Evolutionary conservation across 2,329 filamentous ascomycete species (phyloP).

Genomic region (Aspergillus sp.): DNA sequence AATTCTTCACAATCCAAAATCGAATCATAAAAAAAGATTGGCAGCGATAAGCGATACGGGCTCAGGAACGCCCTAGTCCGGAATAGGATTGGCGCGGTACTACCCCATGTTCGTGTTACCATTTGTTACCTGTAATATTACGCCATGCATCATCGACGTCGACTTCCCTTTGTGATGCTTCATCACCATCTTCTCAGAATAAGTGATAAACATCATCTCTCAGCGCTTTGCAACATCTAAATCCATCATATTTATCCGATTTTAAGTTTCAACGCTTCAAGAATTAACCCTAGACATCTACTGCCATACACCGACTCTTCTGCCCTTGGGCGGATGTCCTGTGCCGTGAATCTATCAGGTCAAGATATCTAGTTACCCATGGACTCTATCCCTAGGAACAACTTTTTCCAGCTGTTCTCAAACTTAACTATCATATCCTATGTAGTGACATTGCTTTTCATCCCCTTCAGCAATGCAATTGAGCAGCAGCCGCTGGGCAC

Average conservation of each 20-base stretch:
- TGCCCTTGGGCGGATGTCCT: no score
- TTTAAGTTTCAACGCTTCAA: no score
- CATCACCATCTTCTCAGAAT: neutral
- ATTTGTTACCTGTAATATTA: neutral
- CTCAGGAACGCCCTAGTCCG: conserved; percentile 3
- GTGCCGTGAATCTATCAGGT: no score
- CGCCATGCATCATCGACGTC: conserved; percentile 4
- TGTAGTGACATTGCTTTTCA: conserved; percentile 7
- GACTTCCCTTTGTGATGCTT: neutral
- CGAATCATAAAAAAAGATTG: conserved; percentile 4
- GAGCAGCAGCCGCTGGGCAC: conserved; percentile 19
- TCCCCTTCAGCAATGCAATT: conserved; percentile 15
- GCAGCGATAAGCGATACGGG: conserved; percentile 18
- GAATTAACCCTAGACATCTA: no score
- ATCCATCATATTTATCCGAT: no score
- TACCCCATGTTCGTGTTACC: neutral
- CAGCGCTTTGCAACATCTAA: no score
- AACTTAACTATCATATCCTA: conserved; percentile 4
- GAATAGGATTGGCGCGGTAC: conserved; percentile 4
- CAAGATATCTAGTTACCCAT: no score
- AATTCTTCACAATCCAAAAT: neutral
- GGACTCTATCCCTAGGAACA: neutral
- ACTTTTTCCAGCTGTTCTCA: neutral
- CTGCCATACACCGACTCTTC: no score
- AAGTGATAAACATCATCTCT: neutral